These are phyloP conservation scores for Tuctoria greenei DNA, from an alignment of 176 grass and related monocot genomes.

Conservation along the genomic window DNA sequence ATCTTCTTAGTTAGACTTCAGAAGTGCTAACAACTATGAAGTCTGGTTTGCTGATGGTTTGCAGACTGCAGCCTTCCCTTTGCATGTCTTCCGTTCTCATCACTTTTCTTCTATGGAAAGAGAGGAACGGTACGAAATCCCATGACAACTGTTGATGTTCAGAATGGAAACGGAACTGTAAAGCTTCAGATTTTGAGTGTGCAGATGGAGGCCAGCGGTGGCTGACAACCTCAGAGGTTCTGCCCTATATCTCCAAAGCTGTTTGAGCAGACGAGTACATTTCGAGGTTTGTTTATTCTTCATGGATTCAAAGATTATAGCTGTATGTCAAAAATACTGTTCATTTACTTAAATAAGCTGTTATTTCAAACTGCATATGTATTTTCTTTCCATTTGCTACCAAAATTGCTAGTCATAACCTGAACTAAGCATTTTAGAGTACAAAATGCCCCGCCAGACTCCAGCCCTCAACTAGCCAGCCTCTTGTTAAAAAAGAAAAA, in stretches of 20 bases:
- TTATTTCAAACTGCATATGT: conserved; percentile 20
- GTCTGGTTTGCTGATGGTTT: conserved; percentile 1
- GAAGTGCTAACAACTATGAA: neutral
- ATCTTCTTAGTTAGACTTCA: conserved; percentile 2
- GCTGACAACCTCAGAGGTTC: conserved; percentile 17
- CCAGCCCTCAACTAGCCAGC: conserved; percentile 39
- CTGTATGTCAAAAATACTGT: neutral
- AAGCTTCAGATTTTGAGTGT: conserved; percentile 5
- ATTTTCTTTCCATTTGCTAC: conserved; percentile 43
- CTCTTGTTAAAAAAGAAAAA: conserved; percentile 34
- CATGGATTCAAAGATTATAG: conserved; percentile 16
- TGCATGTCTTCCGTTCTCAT: neutral
- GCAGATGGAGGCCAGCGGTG: neutral
- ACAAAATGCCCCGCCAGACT: conserved; percentile 41
- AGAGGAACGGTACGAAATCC: conserved; percentile 17
- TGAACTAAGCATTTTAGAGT: conserved; percentile 53
- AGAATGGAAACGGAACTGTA: conserved; percentile 23
- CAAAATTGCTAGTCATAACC: conserved; percentile 44
- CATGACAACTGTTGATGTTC: conserved; percentile 18
- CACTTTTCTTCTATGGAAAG: conserved; percentile 31
- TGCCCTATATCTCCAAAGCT: conserved; percentile 21
- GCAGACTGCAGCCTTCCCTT: conserved; percentile 25
- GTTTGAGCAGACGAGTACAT: conserved; percentile 31
- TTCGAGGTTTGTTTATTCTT: conserved; percentile 34
- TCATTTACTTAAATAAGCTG: conserved; percentile 13